Evolutionary conservation across 148 eudicot species (phyloP), one percentile per base, ranked within the genome.

Genomic region (Salicornia ramosissima): DNA sequence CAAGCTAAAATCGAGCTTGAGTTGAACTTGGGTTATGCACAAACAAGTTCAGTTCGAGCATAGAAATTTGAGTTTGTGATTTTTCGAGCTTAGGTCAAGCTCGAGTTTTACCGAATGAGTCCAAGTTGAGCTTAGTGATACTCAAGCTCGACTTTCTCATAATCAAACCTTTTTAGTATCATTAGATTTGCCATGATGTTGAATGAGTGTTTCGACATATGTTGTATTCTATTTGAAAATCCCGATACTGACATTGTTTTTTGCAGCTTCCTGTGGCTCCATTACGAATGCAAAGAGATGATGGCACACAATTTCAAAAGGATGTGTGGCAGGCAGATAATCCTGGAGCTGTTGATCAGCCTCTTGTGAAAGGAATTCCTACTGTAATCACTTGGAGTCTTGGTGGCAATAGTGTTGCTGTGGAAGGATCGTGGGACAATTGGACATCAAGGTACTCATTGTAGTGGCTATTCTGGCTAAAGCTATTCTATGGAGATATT

Each of bases 371-470:
- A 81, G 88, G 88, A 52, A 85, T 92, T 64, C 96, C 97, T 30
- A 83, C 86, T 36, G 57, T 92, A 78, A 87, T 90, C 71, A 85
- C 86, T 15, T 92, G 97, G 97, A 83, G 80, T 77, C 85, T 80
- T 69, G 97, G 90, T 69, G 97, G 93, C 53, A 92, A 82, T 71
- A 74, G 79, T 63, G 88, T 92, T 65, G 80, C 88, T 3, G 93
- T 92, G 49, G 93, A 90, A 71, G 97, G 97, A 65, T 90, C 97
- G 33, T 92, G 97, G 97, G 97, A 90, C 73, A 81, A 86, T 81
- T 92, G 93, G 93, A 74, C 68, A 62, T 80, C 96, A 52, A 86
- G 93, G 97, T 87, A 71, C 74, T 56, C 18, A 40, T 28, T 39
- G 19, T 71, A 54, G 4, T 69, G 22, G 25, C 47, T 70, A 53